These are phyloP conservation scores for Saturnispora saitoi DNA, from an alignment of 805 yeast genomes.

Conservation along the genomic window DNA sequence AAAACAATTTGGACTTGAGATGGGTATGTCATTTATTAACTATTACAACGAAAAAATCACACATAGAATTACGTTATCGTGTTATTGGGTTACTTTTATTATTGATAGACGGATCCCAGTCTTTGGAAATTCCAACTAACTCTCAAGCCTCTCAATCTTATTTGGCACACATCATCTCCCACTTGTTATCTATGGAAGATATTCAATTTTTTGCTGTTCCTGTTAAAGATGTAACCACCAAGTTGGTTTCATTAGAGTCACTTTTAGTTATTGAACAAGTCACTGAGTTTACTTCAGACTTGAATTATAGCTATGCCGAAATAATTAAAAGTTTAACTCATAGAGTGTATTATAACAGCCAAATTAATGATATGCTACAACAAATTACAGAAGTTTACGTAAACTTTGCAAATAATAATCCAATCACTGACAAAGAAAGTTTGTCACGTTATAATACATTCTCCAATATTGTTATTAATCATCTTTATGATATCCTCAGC, in stretches of 20 bases:
- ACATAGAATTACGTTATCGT: conserved; percentile 27
- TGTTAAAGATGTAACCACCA: conserved; percentile 67
- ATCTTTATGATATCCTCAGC: conserved; percentile 22
- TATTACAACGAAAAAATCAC: conserved; percentile 67
- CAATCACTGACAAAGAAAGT: not conserved
- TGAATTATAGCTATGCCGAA: conserved; percentile 34
- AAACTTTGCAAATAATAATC: not conserved
- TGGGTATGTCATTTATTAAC: conserved; percentile 58
- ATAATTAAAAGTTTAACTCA: conserved; percentile 64
- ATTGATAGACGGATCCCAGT: conserved; percentile 23
- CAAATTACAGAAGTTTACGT: conserved; percentile 27
- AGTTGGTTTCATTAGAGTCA: conserved; percentile 24
- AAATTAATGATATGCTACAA: conserved; percentile 69
- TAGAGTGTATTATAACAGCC: conserved; percentile 81
- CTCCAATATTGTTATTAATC: conserved; percentile 18
- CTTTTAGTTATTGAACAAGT: not conserved
- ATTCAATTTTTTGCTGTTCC: conserved; percentile 84
- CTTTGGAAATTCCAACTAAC: conserved; percentile 44
- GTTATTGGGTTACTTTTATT: conserved; percentile 17
- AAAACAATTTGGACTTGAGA: conserved; percentile 18
- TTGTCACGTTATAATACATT: not conserved
- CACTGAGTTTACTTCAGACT: conserved; percentile 28
- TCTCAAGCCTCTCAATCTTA: conserved; percentile 9
- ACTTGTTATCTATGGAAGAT: conserved; percentile 56
- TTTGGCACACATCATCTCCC: conserved; percentile 26